Base-by-base conservation (phyloP, 2,329 filamentous ascomycete genomes). In the Exophiala bonariae region DNA sequence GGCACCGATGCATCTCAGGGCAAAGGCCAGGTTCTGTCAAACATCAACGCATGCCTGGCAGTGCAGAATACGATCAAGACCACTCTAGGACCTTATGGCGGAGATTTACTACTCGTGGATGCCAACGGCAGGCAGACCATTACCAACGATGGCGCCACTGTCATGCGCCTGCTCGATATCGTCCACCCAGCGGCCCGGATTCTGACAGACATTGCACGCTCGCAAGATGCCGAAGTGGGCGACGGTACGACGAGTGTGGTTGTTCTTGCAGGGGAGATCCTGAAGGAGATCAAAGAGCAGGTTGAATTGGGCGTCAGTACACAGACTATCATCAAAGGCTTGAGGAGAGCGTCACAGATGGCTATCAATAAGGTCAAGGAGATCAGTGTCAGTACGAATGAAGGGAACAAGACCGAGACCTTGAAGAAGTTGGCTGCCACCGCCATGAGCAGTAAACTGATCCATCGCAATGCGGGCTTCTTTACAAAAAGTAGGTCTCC, bases 161-260 rank as follows among this genome's bases (percentile, higher is more conserved):
- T 97, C 53, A 99, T 99, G 93, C 97, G 96, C 89, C 87, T 99
- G 45, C 87, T 99, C 67, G 93, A 99, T 68, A 97, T 99, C 63
- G 89, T 99, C 54, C 93, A 99, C 76, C 93, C 93, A 60, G 93
- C 93, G 59, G 93, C 93, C 62, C 86, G 91, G 70, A 93, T 99
- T 69, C 87, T 99, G 64, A 95, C 93, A 70, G 93, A 99, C 68
- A 99, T 99, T 66, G 92, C 93, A 56, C 86, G 93, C 73, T 97
- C 92, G 66, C 93, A 99, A 85, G 93, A 99, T 70, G 93, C 93
- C 59, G 93, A 99, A 78, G 93, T 99, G 49, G 93, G 93, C 63
- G 93, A 99, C 67, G 93, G 93, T 63, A 99, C 93, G 47, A 99
- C 93, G 18, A 96, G 91, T 3, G 93, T 99, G 17, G 93, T 99